Percentiles rank a stretch among this genome's conserved stretches.
phyloP scores from a whole-genome alignment of 805 yeast species.

The Suhomyces canberraensis region DNA sequence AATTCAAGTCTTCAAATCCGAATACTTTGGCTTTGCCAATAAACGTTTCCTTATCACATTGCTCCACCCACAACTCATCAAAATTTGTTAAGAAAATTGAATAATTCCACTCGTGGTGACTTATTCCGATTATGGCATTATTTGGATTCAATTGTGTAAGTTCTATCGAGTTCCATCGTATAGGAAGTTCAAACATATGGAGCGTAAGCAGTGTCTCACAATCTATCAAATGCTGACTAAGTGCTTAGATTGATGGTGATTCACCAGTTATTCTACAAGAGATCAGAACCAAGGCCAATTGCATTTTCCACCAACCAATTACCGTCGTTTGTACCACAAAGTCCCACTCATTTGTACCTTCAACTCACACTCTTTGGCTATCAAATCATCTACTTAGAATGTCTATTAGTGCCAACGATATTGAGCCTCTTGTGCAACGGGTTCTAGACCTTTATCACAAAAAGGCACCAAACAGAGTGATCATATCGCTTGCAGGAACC shows the following conservation, averaged over 20 bases:
- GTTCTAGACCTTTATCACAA: conserved; percentile 7
- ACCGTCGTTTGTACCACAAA: too few species aligned
- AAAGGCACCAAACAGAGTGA: conserved; percentile 30
- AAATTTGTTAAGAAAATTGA: conserved; percentile 26
- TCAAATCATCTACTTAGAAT: too few species aligned
- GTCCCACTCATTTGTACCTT: too few species aligned
- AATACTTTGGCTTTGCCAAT: conserved; percentile 15
- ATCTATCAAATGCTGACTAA: too few species aligned
- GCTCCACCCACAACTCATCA: conserved; percentile 25
- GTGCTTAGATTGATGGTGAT: too few species aligned
- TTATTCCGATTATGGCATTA: conserved; percentile 15
- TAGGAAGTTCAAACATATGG: conserved; percentile 13
- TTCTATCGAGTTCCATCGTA: conserved; percentile 9
- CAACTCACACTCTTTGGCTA: too few species aligned
- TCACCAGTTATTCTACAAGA: too few species aligned
- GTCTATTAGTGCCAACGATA: neutral
- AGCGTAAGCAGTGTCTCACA: too few species aligned
- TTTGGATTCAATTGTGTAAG: conserved; percentile 1
- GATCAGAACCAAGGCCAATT: too few species aligned
- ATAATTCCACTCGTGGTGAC: conserved; percentile 9
- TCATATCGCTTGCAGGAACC: conserved; percentile 65
- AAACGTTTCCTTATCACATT: conserved; percentile 13
- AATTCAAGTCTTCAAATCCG: conserved; percentile 24
- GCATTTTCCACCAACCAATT: too few species aligned
- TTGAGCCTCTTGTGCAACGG: neutral